Evolutionary conservation across 148 eudicot species (phyloP).

Genomic region (Dianthus caryophyllus): DNA sequence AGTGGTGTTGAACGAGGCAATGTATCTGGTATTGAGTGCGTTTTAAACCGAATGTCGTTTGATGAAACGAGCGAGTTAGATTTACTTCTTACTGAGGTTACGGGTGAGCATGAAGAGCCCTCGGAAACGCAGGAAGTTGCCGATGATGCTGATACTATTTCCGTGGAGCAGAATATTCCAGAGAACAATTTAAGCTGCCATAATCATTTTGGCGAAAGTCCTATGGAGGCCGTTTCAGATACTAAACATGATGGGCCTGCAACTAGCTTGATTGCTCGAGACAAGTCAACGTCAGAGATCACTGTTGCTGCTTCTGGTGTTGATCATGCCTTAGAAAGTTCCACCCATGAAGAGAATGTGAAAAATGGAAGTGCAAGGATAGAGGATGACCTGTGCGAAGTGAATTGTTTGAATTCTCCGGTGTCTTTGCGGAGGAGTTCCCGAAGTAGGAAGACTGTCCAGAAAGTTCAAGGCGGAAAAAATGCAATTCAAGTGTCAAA

Average conservation of each 20-base stretch:
- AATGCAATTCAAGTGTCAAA: constrained; percentile 22
- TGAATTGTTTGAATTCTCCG: constrained; percentile 13
- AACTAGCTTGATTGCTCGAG: constrained; percentile 19
- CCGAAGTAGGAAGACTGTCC: constrained; percentile 31
- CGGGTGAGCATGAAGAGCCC: constrained; percentile 8
- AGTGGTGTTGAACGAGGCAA: constrained; percentile 18
- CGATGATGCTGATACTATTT: constrained; percentile 16
- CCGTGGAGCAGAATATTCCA: neutral
- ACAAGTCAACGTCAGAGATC: constrained; percentile 25
- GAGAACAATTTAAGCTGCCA: constrained; percentile 4
- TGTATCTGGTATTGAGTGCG: constrained; percentile 21
- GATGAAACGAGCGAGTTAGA: constrained; percentile 16
- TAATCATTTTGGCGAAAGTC: constrained; percentile 4
- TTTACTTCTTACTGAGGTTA: constrained; percentile 2
- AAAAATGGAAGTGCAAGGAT: constrained; percentile 24
- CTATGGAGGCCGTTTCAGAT: constrained; percentile 7
- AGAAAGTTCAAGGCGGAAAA: constrained; percentile 22
- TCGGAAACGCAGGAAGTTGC: constrained; percentile 12
- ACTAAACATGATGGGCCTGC: constrained; percentile 17
- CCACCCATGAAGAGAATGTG: constrained; percentile 22
- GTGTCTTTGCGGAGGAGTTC: constrained; percentile 39
- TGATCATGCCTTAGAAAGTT: constrained; percentile 20
- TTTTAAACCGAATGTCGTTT: constrained; percentile 24
- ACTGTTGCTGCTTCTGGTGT: constrained; percentile 30
- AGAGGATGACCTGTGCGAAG: constrained; percentile 21